A percentile compares a stretch with the other conserved stretches of the same genome.
Evolutionary conservation across 2,329 filamentous ascomycete genomes (phyloP).

Genomic region (Arthrobotrys megalospora): DNA sequence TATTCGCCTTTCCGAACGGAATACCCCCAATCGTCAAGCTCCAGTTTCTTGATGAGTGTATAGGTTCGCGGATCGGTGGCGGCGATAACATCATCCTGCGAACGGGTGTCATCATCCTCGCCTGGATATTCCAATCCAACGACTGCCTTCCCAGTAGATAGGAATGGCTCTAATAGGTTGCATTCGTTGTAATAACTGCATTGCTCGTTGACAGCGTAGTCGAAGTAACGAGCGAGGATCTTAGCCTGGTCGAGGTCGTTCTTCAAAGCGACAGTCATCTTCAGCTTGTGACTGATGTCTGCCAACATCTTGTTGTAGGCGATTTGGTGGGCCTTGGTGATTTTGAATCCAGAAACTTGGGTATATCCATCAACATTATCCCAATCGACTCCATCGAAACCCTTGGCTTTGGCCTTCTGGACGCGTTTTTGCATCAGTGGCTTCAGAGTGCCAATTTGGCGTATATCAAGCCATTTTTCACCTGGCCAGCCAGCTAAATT

Average conservation of each 20-base stretch:
- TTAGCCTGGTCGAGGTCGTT: slow-evolving; percentile 43
- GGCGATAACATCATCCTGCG: slow-evolving; percentile 63
- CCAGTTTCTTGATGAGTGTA: slow-evolving; percentile 77
- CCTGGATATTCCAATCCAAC: slow-evolving; percentile 80
- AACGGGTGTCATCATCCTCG: slow-evolving; percentile 68
- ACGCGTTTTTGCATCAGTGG: slow-evolving; percentile 76
- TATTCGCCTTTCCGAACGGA: slow-evolving; percentile 14
- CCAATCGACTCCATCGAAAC: slow-evolving; percentile 79
- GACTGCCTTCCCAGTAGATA: slow-evolving; percentile 76
- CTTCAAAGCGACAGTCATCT: slow-evolving; percentile 54
- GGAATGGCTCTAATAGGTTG: slow-evolving; percentile 73
- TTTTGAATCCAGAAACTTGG: slow-evolving; percentile 46
- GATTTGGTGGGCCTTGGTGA: slow-evolving; percentile 39
- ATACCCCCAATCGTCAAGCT: slow-evolving; percentile 74
- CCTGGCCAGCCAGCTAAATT: slow-evolving; percentile 76
- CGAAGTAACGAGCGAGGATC: slow-evolving; percentile 61
- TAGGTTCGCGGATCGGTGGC: slow-evolving; percentile 72
- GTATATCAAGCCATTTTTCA: slow-evolving; percentile 78
- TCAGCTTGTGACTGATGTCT: slow-evolving; percentile 40
- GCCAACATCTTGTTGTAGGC: slow-evolving; percentile 55
- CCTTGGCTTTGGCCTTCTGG: slow-evolving; percentile 73
- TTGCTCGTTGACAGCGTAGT: slow-evolving; percentile 80
- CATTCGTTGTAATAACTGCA: slow-evolving; percentile 77
- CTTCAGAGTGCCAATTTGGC: slow-evolving; percentile 72
- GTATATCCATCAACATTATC: slow-evolving; percentile 79